phyloP scores from a whole-genome alignment of 495 filamentous ascomycete genomes.

The Penicillium cinerascens region DNA sequence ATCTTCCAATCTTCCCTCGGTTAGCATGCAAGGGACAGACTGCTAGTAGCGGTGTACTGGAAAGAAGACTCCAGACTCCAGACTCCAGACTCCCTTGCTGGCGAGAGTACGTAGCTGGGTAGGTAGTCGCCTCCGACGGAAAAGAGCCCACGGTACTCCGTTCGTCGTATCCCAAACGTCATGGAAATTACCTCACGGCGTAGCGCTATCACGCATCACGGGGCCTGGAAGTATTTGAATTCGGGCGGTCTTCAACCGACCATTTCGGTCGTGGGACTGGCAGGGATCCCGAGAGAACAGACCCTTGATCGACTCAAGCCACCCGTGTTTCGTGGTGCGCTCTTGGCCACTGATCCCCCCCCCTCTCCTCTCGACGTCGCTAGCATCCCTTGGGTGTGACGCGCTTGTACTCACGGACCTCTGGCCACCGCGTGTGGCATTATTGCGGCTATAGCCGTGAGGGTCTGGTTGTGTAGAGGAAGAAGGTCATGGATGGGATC shows the following conservation, averaged over 20 bases:
- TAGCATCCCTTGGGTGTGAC: constrained; percentile 33
- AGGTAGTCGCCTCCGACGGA: too few species aligned
- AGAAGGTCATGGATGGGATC: background rate
- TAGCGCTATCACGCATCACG: constrained; percentile 1
- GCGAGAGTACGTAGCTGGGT: background rate
- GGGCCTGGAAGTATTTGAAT: constrained; percentile 4
- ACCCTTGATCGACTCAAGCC: constrained; percentile 32
- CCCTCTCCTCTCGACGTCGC: constrained; percentile 16
- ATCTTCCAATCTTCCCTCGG: too few species aligned
- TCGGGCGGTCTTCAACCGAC: constrained; percentile 4
- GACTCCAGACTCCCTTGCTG: constrained; percentile 7
- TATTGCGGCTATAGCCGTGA: constrained; percentile 10
- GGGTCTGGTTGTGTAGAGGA: background rate
- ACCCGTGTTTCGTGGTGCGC: constrained; percentile 39
- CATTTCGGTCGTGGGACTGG: constrained; percentile 12
- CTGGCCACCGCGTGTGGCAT: background rate
- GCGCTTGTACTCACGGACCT: constrained; percentile 26
- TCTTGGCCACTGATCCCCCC: constrained; percentile 37
- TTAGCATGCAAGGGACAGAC: background rate
- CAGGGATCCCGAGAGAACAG: constrained; percentile 31
- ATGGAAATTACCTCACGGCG: background rate
- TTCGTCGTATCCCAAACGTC: background rate
- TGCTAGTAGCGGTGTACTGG: constrained; percentile 9
- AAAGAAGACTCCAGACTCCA: too few species aligned
- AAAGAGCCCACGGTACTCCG: too few species aligned